Conservation (phyloP, 148 eudicot species). For the Gaultheria prostrata region DNA sequence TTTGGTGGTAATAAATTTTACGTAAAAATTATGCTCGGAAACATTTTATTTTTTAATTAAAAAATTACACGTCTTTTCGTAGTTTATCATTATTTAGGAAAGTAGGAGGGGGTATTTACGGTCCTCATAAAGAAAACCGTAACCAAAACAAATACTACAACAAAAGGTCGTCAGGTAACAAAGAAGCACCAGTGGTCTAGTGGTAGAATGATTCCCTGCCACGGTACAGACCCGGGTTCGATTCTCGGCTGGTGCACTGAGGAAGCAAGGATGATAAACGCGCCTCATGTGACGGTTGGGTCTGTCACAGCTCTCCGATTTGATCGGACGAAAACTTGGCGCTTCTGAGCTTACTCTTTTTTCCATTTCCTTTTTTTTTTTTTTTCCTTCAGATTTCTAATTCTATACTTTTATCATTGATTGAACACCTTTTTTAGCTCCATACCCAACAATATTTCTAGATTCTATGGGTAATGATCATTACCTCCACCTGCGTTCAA, state of each 20-base stretch:
- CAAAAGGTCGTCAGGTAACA: no score
- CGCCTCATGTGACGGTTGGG: background rate
- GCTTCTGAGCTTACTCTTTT: background rate
- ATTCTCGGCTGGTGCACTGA: constrained; percentile 10
- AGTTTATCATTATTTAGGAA: no score
- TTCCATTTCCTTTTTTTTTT: no score
- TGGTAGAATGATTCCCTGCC: constrained; percentile 7
- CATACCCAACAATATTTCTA: background rate
- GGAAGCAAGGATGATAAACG: background rate
- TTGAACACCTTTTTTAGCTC: background rate
- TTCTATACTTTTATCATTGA: no score
- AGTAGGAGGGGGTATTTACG: no score
- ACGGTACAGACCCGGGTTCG: constrained; percentile 10
- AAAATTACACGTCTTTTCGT: no score
- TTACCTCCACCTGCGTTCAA: background rate
- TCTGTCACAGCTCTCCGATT: background rate
- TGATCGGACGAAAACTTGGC: background rate
- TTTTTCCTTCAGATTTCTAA: background rate
- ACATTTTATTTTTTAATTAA: no score
- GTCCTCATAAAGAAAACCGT: no score
- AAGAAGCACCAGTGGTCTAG: background rate
- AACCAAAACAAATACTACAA: no score
- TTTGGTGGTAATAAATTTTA: no score
- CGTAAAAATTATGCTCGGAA: no score
- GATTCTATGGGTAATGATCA: no score